A percentile compares a stretch with the other conserved stretches of the same genome.
phyloP scores from a whole-genome alignment of 495 filamentous ascomycete species.

The Lentithecium fluviatile region DNA sequence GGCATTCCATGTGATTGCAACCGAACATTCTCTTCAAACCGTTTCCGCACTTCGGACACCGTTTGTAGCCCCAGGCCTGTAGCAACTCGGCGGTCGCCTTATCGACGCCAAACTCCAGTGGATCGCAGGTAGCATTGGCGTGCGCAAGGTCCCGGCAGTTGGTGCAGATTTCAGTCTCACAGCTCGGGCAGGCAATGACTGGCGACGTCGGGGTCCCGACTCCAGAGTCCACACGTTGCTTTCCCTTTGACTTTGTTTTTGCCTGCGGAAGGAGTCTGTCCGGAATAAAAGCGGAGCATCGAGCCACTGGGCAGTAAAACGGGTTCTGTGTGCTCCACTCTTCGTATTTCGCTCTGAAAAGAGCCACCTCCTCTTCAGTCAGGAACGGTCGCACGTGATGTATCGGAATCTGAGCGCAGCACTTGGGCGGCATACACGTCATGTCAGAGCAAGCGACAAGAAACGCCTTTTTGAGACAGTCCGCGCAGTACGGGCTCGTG shows the following conservation, averaged over 20 bases:
- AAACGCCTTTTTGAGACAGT: slow-evolving; percentile 39
- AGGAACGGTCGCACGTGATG: slow-evolving; percentile 31
- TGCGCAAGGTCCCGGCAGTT: slow-evolving; percentile 36
- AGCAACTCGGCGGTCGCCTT: slow-evolving; percentile 32
- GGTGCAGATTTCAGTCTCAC: slow-evolving; percentile 33
- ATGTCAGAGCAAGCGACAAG: slow-evolving; percentile 30
- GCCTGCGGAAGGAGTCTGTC: slow-evolving; percentile 24
- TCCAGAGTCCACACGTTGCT: slow-evolving; percentile 25
- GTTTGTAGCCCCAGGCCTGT: slow-evolving; percentile 35
- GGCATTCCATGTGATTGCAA: slow-evolving; percentile 40
- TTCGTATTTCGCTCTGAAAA: slow-evolving; percentile 37
- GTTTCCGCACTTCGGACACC: slow-evolving; percentile 40
- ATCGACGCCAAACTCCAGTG: slow-evolving; percentile 27
- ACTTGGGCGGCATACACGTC: slow-evolving; percentile 38
- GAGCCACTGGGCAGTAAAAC: slow-evolving; percentile 40
- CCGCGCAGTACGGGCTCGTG: slow-evolving; percentile 32
- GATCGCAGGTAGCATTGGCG: slow-evolving; percentile 21
- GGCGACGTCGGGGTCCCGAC: slow-evolving; percentile 18
- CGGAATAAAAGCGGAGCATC: slow-evolving; percentile 40
- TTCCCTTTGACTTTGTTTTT: slow-evolving; percentile 4
- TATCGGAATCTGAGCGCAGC: slow-evolving; percentile 37
- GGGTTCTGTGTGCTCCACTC: slow-evolving; percentile 41
- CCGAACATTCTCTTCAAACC: slow-evolving; percentile 42
- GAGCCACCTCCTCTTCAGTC: slow-evolving; percentile 17
- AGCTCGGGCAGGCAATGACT: slow-evolving; percentile 34